Evolutionary conservation across 345 rosid genomes (phyloP), one percentile per base, ranked within the genome.

Genomic region (Bruguiera gymnorhiza): DNA sequence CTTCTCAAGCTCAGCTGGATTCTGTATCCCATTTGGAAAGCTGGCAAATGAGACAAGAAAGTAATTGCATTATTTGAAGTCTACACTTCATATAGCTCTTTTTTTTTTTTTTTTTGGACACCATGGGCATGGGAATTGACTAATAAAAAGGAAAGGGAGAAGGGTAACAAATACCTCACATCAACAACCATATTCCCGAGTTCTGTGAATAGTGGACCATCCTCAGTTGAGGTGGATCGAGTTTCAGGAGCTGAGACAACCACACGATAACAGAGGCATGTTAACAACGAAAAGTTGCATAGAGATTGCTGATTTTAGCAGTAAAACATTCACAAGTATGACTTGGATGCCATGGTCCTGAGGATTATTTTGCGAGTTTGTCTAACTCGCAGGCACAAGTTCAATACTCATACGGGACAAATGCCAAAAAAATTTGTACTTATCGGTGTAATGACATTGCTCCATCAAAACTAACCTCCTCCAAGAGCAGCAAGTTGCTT

Each of bases 1-100:
- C 34, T 60, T 60, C 63, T 60, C 63, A 60, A 60, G 63, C 34
- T 60, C 63, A 60, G 63, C 20, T 30, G 63, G 34, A 20, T 30
- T 31, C 6, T 18, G 39, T 60, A 60, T 60, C n/a, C 63, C 63
- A 60, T 34, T 60, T 27, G 63, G 63, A 60, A 60, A 60, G 9
- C 63, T 60, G 34, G 4, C 20, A 60, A 60, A 60, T 0, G 2
- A 60, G 6, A 60, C 8, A 5, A 13, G 18, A 43, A 13, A 11
- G 50, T 43, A 13, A 13, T 13, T 3, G 16, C 18, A 43, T 43
- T 3, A 43, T 13, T 43, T 13, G 50, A 3, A 13, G 50, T 11
- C 50, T 18, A 13, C 50, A 43, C 16, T 3, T 43, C 18, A 3
- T 39, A 10, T 10, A 2, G 10, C 15, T 2, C 46, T 2, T 6